Evolutionary conservation across 805 yeast genomes (phyloP).

Genomic region (Sugiyamaella floridensis): DNA sequence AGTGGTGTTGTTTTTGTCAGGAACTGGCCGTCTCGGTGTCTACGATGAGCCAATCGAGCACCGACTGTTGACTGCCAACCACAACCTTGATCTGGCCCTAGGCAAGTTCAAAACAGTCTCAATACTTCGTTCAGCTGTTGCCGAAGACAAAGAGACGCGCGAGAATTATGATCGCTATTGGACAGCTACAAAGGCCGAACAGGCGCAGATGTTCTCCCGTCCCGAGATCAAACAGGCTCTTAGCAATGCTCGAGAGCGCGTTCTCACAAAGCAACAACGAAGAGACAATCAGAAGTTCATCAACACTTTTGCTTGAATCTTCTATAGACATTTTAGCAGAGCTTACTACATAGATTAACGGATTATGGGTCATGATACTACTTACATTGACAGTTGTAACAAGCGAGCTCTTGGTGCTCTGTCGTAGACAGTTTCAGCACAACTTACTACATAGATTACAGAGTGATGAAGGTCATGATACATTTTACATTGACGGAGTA

Average conservation of each 20-base stretch:
- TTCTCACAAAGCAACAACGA: neutral
- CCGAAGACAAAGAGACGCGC: constrained; percentile 10
- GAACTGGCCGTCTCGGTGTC: constrained; percentile 14
- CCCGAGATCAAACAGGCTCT: neutral
- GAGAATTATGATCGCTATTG: constrained; percentile 4
- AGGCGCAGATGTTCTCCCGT: neutral
- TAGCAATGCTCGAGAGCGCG: neutral
- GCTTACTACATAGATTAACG: neutral
- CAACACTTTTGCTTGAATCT: neutral
- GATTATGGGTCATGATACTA: no score
- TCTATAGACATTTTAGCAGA: neutral
- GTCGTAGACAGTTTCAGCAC: neutral
- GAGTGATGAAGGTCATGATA: no score
- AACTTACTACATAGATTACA: neutral
- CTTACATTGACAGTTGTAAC: no score
- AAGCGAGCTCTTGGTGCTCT: no score
- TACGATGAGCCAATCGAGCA: constrained; percentile 9
- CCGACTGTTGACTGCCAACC: constrained; percentile 4
- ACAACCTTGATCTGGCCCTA: constrained; percentile 5
- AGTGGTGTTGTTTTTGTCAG: constrained; percentile 8
- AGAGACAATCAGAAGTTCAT: constrained; percentile 1
- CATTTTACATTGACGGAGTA: no score
- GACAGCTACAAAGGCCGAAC: neutral
- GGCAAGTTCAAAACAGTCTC: constrained; percentile 6
- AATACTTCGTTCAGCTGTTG: constrained; percentile 9